Percentiles rank a stretch among this genome's conserved stretches.
phyloP scores from a whole-genome alignment of 2,329 filamentous ascomycete species.

The Beauveria medogensis region DNA sequence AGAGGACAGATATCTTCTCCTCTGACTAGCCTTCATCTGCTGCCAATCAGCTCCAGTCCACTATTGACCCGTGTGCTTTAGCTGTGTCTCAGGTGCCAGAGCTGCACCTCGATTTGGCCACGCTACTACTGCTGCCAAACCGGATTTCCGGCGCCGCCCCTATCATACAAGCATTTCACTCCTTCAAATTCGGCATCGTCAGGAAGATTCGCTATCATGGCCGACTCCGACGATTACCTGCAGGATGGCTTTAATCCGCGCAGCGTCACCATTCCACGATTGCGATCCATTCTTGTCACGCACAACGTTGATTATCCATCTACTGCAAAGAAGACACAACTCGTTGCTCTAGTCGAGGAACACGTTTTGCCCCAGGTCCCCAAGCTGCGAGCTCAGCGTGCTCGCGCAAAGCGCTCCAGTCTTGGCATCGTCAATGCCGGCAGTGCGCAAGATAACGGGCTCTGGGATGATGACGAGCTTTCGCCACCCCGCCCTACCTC shows the following conservation, averaged over 20 bases:
- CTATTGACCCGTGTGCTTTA: conserved; percentile 8
- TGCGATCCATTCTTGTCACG: conserved; percentile 84
- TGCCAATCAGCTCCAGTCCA: background rate
- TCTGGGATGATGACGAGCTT: conserved; percentile 52
- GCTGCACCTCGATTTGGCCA: background rate
- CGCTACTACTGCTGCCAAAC: background rate
- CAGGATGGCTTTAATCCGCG: conserved; percentile 78
- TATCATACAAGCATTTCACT: background rate
- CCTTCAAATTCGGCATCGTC: background rate
- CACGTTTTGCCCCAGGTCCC: conserved; percentile 70
- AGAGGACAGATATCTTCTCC: background rate
- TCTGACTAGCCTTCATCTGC: background rate
- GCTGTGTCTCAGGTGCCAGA: conserved; percentile 7
- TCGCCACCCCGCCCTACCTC: conserved; percentile 40
- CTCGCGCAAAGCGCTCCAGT: conserved; percentile 76
- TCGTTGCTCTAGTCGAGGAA: conserved; percentile 75
- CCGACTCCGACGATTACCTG: conserved; percentile 73
- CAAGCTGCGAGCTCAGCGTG: conserved; percentile 66
- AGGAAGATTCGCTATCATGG: conserved; percentile 36
- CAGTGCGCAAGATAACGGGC: conserved; percentile 56
- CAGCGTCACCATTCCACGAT: conserved; percentile 74
- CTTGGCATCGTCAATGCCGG: conserved; percentile 69
- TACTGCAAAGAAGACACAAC: conserved; percentile 83
- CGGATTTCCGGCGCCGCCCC: background rate
- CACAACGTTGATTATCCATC: conserved; percentile 81